Evolutionary conservation across 305 asterid genomes (phyloP), one percentile per base, ranked within the genome.

Genomic region (Rubia tinctorum): DNA sequence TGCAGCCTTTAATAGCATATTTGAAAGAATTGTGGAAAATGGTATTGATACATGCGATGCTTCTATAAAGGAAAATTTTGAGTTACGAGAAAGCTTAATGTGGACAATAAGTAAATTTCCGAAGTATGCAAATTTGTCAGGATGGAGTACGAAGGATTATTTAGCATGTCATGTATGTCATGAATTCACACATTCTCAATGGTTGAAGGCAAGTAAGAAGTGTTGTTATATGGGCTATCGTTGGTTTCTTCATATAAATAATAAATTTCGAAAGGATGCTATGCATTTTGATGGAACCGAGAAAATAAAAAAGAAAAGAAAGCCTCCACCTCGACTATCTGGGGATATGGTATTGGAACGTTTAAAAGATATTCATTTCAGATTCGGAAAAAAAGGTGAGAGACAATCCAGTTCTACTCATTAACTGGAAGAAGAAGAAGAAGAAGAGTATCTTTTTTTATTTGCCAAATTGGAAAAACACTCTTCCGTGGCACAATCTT

Each of bases 21-120:
- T 45, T 11, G 3, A 45, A 45, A 11, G 51, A 45, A 11, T 45
- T 45, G 4, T 45, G 51, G 15, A 34, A 44, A 44, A 44, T 44
- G 49, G 49, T 80, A 4, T 58, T 59, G 8, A 59, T 2, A 69
- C 78, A 13, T 76, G 69, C 55, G 76, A 73, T 70, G 76, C 71
- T 51, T 63, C 63, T 2, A 4, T 5, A 8, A 64, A 25, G 6
- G 12, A 34, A 15, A 68, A 68, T 4, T 68, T 68, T 44, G 7
- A 14, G 3, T 25, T 75, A 20, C 14, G 23, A 9, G 79, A 45
- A 44, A 8, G 59, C 4, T 8, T 69, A 13, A 11, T 76, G 2
- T 70, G 67, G 71, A 69, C 71, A 13, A 44, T 56, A 12, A 64
- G 68, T 71, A 73, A 71, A 9, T 71, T 76, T 23, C 73, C n/a